Conservation (phyloP, 306 rosid genomes). For the Begonia masoniana region DNA sequence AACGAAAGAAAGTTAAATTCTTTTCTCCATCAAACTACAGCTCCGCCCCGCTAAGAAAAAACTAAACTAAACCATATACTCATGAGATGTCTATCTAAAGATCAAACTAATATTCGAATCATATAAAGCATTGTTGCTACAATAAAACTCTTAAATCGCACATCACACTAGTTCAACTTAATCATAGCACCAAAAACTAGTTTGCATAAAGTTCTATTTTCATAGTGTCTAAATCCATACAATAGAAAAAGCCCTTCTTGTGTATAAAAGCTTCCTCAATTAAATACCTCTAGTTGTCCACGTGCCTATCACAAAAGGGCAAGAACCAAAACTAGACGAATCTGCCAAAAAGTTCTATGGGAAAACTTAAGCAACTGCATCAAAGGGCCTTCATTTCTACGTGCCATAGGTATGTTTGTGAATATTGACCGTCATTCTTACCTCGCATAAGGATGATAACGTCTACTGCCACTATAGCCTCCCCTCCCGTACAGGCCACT, state of each 20-base stretch:
- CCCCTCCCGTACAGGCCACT: conserved; percentile 50
- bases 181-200: background rate
- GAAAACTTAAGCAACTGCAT: conserved; percentile 27
- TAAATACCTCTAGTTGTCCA: conserved; percentile 21
- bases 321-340: conserved; percentile 23
- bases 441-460: conserved; percentile 48
- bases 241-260: conserved; percentile 14
- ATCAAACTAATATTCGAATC: conserved; percentile 3
- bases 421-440: conserved; percentile 27
- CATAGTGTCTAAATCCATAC: too few relatives aligned
- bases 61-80: too few relatives aligned
- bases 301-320: conserved; percentile 20
- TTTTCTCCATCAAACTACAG: too few relatives aligned
- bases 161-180: conserved; percentile 6
- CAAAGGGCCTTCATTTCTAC: conserved; percentile 27
- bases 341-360: conserved; percentile 21
- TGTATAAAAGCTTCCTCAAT: conserved; percentile 17
- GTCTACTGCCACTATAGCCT: conserved; percentile 58
- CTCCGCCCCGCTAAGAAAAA: too few relatives aligned
- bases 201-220: too few relatives aligned
- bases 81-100: conserved; percentile 4
- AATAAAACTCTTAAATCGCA: conserved; percentile 6
- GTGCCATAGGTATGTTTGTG: conserved; percentile 19
- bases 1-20: too few relatives aligned
- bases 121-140: conserved; percentile 1